A percentile compares a stretch with the other conserved stretches of the same genome.
phyloP scores from a whole-genome alignment of 495 filamentous ascomycete species.

The Penicillium samsonianum region DNA sequence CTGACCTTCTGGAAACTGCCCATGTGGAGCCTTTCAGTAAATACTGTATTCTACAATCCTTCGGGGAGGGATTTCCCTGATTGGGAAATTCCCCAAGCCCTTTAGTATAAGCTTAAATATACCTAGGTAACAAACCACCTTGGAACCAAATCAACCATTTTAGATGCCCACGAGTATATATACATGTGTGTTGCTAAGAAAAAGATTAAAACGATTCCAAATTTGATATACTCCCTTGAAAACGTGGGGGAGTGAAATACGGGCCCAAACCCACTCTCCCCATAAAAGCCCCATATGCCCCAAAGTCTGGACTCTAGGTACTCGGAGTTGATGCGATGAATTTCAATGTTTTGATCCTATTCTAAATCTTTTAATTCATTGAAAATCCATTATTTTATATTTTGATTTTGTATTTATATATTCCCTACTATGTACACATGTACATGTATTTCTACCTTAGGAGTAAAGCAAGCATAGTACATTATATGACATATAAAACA shows the following conservation, averaged over 20 bases:
- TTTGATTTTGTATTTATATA: too few relatives aligned
- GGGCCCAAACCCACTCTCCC: constrained; percentile 5
- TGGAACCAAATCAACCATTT: not conserved
- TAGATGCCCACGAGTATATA: not conserved
- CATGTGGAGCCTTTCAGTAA: not conserved
- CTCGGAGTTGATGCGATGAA: constrained; percentile 12
- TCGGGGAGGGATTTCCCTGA: not conserved
- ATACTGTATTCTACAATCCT: not conserved
- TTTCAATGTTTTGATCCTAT: not conserved
- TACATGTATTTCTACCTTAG: not conserved
- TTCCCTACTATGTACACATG: not conserved
- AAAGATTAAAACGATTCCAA: not conserved
- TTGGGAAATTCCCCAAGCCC: not conserved
- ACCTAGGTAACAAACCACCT: not conserved
- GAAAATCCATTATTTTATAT: too few relatives aligned
- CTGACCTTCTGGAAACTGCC: not conserved
- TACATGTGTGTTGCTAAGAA: not conserved
- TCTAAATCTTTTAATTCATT: not conserved
- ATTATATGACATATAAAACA: not conserved
- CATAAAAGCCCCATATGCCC: constrained; percentile 9
- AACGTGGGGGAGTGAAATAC: constrained; percentile 7
- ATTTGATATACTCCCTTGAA: not conserved
- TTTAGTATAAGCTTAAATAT: not conserved
- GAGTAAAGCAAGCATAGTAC: not conserved
- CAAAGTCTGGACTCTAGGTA: constrained; percentile 1